phyloP scores from a whole-genome alignment of 202 grass and related monocot genomes.

The Schoenoplectus tabernaemontani region DNA sequence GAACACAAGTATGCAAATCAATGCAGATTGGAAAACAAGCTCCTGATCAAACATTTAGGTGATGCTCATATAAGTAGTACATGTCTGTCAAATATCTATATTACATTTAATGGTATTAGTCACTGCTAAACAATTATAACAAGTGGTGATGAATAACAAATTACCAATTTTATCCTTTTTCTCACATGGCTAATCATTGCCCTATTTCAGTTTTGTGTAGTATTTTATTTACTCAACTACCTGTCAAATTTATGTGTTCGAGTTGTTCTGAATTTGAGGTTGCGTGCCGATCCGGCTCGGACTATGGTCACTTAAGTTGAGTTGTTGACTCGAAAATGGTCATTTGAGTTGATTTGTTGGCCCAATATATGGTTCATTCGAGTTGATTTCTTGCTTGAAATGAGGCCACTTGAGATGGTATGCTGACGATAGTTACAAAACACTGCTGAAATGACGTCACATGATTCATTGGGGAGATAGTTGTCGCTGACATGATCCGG shows the following conservation, averaged over 20 bases:
- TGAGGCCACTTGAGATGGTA: constrained; percentile 6
- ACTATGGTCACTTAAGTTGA: constrained; percentile 21
- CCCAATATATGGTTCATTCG: constrained; percentile 1
- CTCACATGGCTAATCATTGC: background rate
- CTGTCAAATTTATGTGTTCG: constrained; percentile 14
- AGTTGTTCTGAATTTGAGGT: constrained; percentile 15
- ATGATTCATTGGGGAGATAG: background rate
- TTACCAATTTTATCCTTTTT: constrained; percentile 1
- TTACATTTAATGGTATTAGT: background rate
- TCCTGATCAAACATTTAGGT: too few relatives aligned
- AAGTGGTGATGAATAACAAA: background rate
- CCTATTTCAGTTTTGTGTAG: constrained; percentile 4
- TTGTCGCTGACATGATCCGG: constrained; percentile 11
- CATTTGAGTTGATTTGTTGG: constrained; percentile 20
- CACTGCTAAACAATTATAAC: background rate
- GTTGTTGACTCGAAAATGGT: constrained; percentile 17
- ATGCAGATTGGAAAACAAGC: background rate
- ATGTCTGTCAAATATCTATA: background rate
- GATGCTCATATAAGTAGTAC: background rate
- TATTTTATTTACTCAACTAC: constrained; percentile 13
- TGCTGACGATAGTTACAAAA: constrained; percentile 6
- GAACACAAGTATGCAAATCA: background rate
- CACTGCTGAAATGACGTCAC: background rate
- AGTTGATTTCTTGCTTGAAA: constrained; percentile 21
- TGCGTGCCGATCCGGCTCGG: constrained; percentile 7